Conservation (phyloP, 371 early-diverging fungal genomes). For the Syncephalastrum contaminatum region DNA sequence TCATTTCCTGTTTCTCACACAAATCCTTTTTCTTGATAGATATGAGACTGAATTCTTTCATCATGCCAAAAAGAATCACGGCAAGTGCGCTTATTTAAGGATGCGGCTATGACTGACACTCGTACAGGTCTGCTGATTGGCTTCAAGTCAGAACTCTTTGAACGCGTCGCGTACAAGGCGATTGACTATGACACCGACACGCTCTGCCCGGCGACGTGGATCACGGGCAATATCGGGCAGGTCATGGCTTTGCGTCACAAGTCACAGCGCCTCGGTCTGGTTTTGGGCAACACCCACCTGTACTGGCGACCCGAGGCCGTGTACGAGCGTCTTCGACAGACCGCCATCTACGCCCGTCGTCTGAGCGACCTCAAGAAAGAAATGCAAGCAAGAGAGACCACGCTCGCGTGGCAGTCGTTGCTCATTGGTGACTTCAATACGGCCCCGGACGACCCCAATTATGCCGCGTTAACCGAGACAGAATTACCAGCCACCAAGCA, state of each 20-base stretch:
- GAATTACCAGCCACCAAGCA: constrained; percentile 16
- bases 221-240: constrained; percentile 56
- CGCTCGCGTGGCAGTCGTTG: constrained; percentile 23
- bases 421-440: constrained; percentile 56
- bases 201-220: constrained; percentile 40
- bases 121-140: constrained; percentile 32
- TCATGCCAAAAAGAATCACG: constrained; percentile 43
- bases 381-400: neutral
- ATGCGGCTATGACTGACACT: neutral
- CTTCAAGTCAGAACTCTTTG: constrained; percentile 31
- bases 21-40: neutral
- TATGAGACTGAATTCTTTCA: constrained; percentile 24
- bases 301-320: constrained; percentile 60
- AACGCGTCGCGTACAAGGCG: constrained; percentile 27
- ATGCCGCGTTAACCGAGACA: constrained; percentile 21
- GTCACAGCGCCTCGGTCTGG: constrained; percentile 20
- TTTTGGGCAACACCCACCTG: constrained; percentile 45
- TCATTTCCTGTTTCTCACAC: neutral
- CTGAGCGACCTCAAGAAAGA: constrained; percentile 20
- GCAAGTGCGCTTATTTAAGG: neutral
- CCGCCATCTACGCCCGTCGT: constrained; percentile 27
- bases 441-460: constrained; percentile 50
- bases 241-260: constrained; percentile 31
- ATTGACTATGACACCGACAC: constrained; percentile 50
- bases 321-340: constrained; percentile 59